A percentile compares a stretch with the other conserved stretches of the same genome.
Conservation (phyloP, 495 filamentous ascomycete species). For the Aspergillus sclerotioniger region DNA sequence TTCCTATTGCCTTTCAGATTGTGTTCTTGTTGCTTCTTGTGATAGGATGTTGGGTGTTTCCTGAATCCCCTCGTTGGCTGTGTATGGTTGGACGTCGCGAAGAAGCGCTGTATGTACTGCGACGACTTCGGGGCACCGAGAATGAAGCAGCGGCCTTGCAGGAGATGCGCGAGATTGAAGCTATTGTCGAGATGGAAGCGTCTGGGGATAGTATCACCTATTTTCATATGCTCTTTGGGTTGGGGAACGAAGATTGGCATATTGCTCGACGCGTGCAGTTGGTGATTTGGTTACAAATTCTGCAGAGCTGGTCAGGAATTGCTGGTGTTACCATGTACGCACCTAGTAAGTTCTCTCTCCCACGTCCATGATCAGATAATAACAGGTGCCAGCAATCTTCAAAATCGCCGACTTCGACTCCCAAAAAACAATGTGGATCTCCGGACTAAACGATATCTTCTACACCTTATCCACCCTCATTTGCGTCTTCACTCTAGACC, state of each 20-base stretch:
- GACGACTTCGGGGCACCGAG: conserved; percentile 17
- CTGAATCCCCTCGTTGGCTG: conserved; percentile 56
- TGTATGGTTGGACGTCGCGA: conserved; percentile 48
- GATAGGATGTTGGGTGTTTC: conserved; percentile 46
- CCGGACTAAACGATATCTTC: conserved; percentile 53
- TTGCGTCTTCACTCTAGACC: conserved; percentile 57
- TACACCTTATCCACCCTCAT: conserved; percentile 49
- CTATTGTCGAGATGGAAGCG: background rate
- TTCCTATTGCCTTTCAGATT: conserved; percentile 52
- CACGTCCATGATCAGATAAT: background rate
- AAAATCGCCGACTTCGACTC: conserved; percentile 21
- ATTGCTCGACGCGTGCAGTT: conserved; percentile 55
- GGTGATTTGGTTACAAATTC: conserved; percentile 60
- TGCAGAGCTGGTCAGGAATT: conserved; percentile 61
- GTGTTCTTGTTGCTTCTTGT: conserved; percentile 50
- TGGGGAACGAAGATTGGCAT: conserved; percentile 12
- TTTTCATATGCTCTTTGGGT: background rate
- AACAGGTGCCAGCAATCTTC: conserved; percentile 10
- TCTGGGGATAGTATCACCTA: background rate
- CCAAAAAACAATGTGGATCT: conserved; percentile 38
- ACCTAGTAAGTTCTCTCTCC: background rate
- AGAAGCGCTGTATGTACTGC: conserved; percentile 52
- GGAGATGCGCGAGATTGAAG: background rate
- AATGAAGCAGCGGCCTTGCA: background rate
- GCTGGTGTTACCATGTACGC: conserved; percentile 48